phyloP scores from a whole-genome alignment of 139 green algal species.

The Micromonas pusilla region DNA sequence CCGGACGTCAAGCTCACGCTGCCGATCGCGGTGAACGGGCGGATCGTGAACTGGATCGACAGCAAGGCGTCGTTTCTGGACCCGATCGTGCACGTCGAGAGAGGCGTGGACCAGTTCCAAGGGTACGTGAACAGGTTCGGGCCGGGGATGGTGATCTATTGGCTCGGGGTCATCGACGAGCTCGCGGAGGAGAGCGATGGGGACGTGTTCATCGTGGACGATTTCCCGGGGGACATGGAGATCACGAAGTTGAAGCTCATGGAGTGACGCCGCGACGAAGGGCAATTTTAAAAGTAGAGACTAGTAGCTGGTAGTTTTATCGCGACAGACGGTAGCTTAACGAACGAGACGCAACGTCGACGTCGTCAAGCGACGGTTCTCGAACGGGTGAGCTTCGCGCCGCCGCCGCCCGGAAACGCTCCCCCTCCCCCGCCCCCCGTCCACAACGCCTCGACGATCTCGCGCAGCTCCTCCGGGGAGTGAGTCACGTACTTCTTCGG shows the following conservation, averaged over 20 bases:
- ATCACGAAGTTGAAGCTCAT: constrained; percentile 41
- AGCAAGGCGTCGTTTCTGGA: constrained; percentile 90
- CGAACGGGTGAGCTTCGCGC: no score
- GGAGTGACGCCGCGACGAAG: not conserved
- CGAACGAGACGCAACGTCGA: no score
- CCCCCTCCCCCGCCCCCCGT: no score
- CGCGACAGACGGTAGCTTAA: no score
- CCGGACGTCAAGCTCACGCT: constrained; percentile 76
- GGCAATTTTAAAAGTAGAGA: no score
- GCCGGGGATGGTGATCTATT: constrained; percentile 85
- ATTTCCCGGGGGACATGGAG: constrained; percentile 43
- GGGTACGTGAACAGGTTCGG: constrained; percentile 73
- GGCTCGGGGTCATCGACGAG: constrained; percentile 69
- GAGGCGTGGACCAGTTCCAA: constrained; percentile 36
- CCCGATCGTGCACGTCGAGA: constrained; percentile 48
- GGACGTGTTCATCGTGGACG: constrained; percentile 50
- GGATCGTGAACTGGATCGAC: constrained; percentile 84
- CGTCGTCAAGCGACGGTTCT: no score
- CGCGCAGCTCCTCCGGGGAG: not conserved
- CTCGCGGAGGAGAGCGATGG: constrained; percentile 37
- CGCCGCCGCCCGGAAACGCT: no score
- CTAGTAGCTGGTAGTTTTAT: not conserved
- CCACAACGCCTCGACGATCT: no score
- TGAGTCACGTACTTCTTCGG: not conserved
- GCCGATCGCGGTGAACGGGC: constrained; percentile 54